phyloP scores from a whole-genome alignment of 257 asterid species.

The Buddleja alternifolia region DNA sequence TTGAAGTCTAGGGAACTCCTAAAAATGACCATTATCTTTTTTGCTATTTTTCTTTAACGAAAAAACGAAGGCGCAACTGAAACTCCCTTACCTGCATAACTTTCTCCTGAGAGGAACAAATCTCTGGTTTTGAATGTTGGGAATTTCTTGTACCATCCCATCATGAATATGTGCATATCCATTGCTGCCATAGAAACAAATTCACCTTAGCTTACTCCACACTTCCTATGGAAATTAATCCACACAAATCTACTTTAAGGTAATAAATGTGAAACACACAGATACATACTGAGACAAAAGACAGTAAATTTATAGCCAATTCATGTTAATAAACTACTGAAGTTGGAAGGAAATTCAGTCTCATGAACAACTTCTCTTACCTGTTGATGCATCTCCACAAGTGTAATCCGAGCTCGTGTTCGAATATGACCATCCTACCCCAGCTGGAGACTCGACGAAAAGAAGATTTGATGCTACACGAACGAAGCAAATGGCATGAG shows the following conservation, averaged over 20 bases:
- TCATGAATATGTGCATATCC: conserved; percentile 77
- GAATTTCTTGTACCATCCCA: conserved; percentile 86
- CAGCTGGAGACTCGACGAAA: conserved; percentile 95
- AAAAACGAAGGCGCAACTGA: too few relatives aligned
- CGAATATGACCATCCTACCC: conserved; percentile 98
- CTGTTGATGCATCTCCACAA: conserved; percentile 76
- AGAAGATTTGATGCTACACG: conserved; percentile 84
- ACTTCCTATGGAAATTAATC: too few relatives aligned
- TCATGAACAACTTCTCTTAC: conserved; percentile 47
- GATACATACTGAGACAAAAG: too few relatives aligned
- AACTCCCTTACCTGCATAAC: conserved; percentile 79
- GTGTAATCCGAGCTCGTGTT: conserved; percentile 83
- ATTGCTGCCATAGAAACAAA: conserved; percentile 58
- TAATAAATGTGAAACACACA: too few relatives aligned
- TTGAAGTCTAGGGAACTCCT: too few relatives aligned
- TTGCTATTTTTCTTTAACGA: too few relatives aligned
- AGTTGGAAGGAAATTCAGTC: too few relatives aligned
- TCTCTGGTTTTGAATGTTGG: conserved; percentile 72
- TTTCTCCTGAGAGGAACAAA: conserved; percentile 91
- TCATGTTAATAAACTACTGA: not conserved
- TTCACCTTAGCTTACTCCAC: conserved; percentile 23
- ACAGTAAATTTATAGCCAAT: too few relatives aligned
- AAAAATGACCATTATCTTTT: too few relatives aligned
- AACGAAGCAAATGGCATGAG: conserved; percentile 1
- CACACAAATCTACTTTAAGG: too few relatives aligned